Conservation (phyloP, 768 basidiomycete genomes). For the Phylloporus sp. region DNA sequence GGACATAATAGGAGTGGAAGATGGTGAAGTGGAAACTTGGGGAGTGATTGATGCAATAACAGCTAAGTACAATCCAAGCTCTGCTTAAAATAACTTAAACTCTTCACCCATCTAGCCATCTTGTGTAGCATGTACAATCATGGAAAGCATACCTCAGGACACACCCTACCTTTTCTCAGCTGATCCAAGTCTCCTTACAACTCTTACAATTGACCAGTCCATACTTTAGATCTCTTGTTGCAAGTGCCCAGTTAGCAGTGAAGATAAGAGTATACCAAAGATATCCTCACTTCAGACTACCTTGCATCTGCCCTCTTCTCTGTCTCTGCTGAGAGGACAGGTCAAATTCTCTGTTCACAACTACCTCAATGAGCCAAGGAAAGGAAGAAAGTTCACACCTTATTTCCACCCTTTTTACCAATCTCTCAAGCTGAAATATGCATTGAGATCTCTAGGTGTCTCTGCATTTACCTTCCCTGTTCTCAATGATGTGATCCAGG, state of each 20-base stretch:
- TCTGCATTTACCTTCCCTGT: neutral
- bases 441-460: neutral
- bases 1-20: too few relatives aligned
- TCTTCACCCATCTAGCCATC: too few relatives aligned
- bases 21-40: too few relatives aligned
- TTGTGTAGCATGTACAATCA: neutral
- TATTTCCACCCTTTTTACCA: neutral
- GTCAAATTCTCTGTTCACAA: neutral
- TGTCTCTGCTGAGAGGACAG: neutral
- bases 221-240: neutral
- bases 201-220: neutral
- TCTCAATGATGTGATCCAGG: neutral
- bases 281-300: neutral
- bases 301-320: neutral
- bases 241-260: neutral
- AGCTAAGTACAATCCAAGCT: neutral
- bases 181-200: neutral
- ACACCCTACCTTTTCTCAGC: neutral
- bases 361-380: neutral
- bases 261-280: neutral
- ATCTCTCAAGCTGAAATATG: neutral
- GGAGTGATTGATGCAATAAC: too few relatives aligned
- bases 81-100: too few relatives aligned
- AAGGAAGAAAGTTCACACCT: neutral
- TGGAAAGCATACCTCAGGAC: neutral